phyloP scores from a whole-genome alignment of 345 rosid species.

The Passiflora organensis region DNA sequence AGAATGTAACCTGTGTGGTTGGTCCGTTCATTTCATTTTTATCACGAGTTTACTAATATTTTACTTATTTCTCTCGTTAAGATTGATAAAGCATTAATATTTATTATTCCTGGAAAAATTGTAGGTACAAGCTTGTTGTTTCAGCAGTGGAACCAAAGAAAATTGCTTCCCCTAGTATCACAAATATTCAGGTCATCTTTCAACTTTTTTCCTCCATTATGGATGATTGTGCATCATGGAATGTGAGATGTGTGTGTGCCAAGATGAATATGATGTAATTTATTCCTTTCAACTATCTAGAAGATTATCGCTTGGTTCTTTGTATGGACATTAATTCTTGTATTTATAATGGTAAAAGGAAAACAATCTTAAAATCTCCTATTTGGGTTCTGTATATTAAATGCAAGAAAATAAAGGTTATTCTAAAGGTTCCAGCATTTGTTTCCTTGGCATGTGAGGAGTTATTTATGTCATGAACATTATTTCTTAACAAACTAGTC shows the following conservation, averaged over 20 bases:
- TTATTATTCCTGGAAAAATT: conserved; percentile 16
- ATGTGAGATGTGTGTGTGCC: not conserved
- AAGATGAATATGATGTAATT: not conserved
- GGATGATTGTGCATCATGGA: conserved; percentile 4
- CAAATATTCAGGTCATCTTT: conserved; percentile 73
- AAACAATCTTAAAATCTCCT: not conserved
- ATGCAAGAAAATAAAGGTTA: not conserved
- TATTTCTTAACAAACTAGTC: no score
- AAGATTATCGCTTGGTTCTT: not conserved
- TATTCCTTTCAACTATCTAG: not conserved
- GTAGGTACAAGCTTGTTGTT: conserved; percentile 85
- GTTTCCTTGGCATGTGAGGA: no score
- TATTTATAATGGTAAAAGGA: not conserved
- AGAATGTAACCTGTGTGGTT: no score
- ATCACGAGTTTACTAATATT: no score
- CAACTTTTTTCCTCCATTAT: conserved; percentile 4
- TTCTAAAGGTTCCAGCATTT: no score
- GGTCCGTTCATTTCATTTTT: no score
- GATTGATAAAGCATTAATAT: conserved; percentile 2
- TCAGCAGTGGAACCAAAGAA: conserved; percentile 76
- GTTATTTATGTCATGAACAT: no score
- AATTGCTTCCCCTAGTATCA: conserved; percentile 67
- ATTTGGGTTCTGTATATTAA: not conserved
- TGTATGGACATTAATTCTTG: not conserved
- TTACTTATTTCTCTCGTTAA: not conserved